Conservation (phyloP, 805 yeast genomes). For the Yamadazyma phyllophila region DNA sequence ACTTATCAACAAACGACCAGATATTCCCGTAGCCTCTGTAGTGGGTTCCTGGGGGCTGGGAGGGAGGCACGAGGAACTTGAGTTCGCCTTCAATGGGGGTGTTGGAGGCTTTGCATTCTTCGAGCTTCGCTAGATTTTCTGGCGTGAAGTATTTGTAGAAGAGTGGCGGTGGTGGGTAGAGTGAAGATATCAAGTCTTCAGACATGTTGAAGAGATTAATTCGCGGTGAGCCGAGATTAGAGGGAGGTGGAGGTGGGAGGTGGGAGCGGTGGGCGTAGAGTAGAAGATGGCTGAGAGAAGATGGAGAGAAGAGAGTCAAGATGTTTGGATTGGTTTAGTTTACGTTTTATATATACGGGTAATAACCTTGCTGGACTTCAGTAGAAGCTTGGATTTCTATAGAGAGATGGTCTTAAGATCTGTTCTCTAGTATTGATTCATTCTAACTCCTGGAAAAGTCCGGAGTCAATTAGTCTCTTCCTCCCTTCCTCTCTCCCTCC, state of each 20-base stretch:
- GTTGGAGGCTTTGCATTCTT: conserved; percentile 19
- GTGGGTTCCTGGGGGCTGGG: conserved; percentile 55
- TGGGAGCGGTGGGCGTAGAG: background rate
- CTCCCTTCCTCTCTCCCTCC: background rate
- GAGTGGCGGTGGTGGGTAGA: conserved; percentile 95
- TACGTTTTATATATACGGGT: too few species aligned
- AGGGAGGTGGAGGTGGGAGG: background rate
- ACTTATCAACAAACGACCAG: conserved; percentile 79
- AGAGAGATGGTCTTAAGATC: too few species aligned
- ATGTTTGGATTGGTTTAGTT: too few species aligned
- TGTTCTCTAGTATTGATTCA: too few species aligned
- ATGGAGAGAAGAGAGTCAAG: too few species aligned
- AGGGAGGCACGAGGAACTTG: conserved; percentile 63
- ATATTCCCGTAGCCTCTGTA: conserved; percentile 88
- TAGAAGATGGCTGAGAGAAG: too few species aligned
- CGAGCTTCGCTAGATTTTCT: conserved; percentile 54
- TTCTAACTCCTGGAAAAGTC: too few species aligned
- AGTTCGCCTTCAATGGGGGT: conserved; percentile 41
- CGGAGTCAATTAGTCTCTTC: too few species aligned
- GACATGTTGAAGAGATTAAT: conserved; percentile 6
- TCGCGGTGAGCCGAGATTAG: background rate
- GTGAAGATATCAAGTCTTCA: conserved; percentile 50
- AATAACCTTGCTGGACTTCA: too few species aligned
- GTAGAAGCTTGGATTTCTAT: too few species aligned
- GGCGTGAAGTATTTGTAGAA: conserved; percentile 70